Base-by-base conservation (phyloP, 1,284 basidiomycete genomes). In the Tylopilus sp. region DNA sequence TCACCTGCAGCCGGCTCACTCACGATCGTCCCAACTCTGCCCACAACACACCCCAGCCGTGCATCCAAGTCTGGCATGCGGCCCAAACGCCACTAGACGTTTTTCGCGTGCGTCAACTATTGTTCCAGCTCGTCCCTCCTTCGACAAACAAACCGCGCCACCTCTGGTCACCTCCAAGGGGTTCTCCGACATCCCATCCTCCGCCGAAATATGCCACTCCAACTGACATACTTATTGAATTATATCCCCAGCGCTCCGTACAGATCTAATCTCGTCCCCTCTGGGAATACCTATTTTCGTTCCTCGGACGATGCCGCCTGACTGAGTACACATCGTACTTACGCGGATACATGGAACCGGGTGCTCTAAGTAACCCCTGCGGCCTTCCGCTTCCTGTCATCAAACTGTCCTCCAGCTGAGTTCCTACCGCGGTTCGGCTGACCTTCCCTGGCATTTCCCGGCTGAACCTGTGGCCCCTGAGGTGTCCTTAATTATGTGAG, bases 311-410 rank as follows among this genome's bases (percentile, higher is more conserved):
- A 44, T 61, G 19, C 67, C 64, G 65, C 29, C 32, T 24, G 29
- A 33, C 48, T 41, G 43, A 43, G 11, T 40, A 28, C 37, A 28
- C 43, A 24, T 41, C 39, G 17, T 58, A 43, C 31, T 25, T 25
- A 26, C 48, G 50, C 40, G 39, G 33, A 26, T 36, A 59, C 53
- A 29, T 62, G 44, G 47, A 42, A 47, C 48, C 44, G 39, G 62
- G 33, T 45, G 32, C 48, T 48, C 44, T 50, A 35, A n/a, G n/a
- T n/a, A 13, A 36, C 49, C 35, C 58, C 47, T 60, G 53, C 64
- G 64, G 64, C 20, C 65, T 62, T 61, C 67, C 67, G 65, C 51
- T 64, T 57, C 66, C 66, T 63, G 28, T 56, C 48, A 58, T 56
- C 22, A 22, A 45, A 44, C 33, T 37, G 9, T 46, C 53, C 46